Percentiles rank a stretch among this genome's conserved stretches.
These are phyloP conservation scores for Hymenotorrendiella dingleyae DNA, from an alignment of 2,329 filamentous ascomycete genomes.

Conservation along the genomic window DNA sequence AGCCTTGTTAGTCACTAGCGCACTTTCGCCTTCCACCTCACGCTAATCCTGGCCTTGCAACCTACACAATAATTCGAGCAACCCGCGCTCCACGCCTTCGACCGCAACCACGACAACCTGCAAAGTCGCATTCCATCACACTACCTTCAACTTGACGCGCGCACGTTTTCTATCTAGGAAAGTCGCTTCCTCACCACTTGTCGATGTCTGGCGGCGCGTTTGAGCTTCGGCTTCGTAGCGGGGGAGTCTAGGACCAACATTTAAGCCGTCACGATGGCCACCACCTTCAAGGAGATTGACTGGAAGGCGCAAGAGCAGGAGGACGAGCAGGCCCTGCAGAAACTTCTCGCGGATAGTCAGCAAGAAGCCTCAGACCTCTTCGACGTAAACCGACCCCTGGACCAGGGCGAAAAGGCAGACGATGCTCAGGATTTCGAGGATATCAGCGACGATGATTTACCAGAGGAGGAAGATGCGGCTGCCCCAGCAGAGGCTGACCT, in stretches of 20 bases:
- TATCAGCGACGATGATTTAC: slow-evolving; percentile 85
- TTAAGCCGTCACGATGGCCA: slow-evolving; percentile 4
- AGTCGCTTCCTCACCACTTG: not conserved
- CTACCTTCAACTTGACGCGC: too few relatives aligned
- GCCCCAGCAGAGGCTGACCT: slow-evolving; percentile 19
- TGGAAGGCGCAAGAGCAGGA: slow-evolving; percentile 41
- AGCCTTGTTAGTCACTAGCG: too few relatives aligned
- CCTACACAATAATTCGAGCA: too few relatives aligned
- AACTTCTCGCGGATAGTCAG: slow-evolving; percentile 39
- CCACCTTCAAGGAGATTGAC: slow-evolving; percentile 30
- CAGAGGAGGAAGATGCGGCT: slow-evolving; percentile 62
- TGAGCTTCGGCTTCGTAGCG: slow-evolving; percentile 5
- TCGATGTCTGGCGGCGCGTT: slow-evolving; percentile 6
- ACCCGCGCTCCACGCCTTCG: too few relatives aligned
- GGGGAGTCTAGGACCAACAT: slow-evolving; percentile 3
- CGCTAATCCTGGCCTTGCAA: too few relatives aligned
- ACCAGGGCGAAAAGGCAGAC: slow-evolving; percentile 75
- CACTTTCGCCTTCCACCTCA: too few relatives aligned
- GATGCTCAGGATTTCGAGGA: slow-evolving; percentile 89
- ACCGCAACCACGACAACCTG: too few relatives aligned
- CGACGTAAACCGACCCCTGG: slow-evolving; percentile 43
- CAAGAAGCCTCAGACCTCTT: slow-evolving; percentile 33
- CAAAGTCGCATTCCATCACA: too few relatives aligned
- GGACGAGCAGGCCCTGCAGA: slow-evolving; percentile 45
- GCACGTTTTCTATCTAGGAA: too few relatives aligned